Conservation (phyloP, 306 rosid species). For the Acacia confusa region DNA sequence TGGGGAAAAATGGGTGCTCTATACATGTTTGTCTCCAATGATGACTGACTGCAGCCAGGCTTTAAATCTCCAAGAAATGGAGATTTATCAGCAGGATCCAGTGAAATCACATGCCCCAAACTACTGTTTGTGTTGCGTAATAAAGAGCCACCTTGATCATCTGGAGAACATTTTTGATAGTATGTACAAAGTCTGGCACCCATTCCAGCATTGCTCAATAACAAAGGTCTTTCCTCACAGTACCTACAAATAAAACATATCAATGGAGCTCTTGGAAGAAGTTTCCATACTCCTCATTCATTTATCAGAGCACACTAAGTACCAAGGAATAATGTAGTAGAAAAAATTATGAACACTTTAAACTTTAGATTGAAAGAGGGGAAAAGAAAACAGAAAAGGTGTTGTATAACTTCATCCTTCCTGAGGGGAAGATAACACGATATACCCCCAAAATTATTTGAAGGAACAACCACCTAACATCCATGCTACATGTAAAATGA, state of each 20-base stretch:
- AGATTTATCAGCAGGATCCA: conserved; percentile 93
- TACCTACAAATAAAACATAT: conserved; percentile 56
- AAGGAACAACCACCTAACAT: not conserved
- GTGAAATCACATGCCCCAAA: conserved; percentile 79
- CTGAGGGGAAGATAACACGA: not conserved
- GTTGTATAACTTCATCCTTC: not conserved
- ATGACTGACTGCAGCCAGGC: conserved; percentile 78
- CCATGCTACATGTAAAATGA: conserved; percentile 7
- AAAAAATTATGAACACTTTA: not conserved
- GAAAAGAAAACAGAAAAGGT: not conserved
- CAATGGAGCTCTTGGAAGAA: conserved; percentile 17
- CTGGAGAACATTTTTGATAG: conserved; percentile 81
- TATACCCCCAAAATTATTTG: conserved; percentile 5
- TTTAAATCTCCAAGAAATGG: conserved; percentile 94
- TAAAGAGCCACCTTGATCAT: conserved; percentile 73
- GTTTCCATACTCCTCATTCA: conserved; percentile 15
- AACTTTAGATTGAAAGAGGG: not conserved
- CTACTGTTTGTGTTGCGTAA: conserved; percentile 65
- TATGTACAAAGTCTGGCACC: conserved; percentile 97
- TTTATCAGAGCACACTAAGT: not conserved
- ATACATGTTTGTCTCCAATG: conserved; percentile 96
- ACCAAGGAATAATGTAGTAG: conserved; percentile 15
- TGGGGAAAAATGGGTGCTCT: conserved; percentile 93
- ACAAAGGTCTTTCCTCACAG: conserved; percentile 97
- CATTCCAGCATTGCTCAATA: conserved; percentile 91